These are phyloP conservation scores for Leptosphaerulina australis DNA, from an alignment of 2,329 filamentous ascomycete genomes.

Conservation along the genomic window DNA sequence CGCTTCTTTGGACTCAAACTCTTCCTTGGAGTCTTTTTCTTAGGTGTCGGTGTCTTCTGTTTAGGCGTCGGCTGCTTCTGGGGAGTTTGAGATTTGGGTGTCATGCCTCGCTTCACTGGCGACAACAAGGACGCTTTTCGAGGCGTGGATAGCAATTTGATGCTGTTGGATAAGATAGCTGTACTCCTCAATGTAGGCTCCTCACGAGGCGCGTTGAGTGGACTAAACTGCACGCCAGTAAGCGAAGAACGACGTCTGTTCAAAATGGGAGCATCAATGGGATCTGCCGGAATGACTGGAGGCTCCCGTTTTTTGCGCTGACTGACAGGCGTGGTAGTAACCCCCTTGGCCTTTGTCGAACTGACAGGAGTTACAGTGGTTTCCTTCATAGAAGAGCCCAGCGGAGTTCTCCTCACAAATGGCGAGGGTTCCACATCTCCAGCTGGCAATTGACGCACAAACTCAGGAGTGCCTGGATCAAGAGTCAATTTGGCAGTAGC, in stretches of 20 bases:
- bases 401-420: conserved; percentile 37
- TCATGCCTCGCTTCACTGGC: conserved; percentile 49
- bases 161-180: conserved; percentile 50
- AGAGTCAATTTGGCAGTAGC: conserved; percentile 33
- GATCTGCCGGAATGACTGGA: conserved; percentile 38
- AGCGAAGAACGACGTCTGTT: conserved; percentile 44
- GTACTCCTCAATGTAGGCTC: conserved; percentile 42
- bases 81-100: conserved; percentile 45
- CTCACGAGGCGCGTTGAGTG: conserved; percentile 35
- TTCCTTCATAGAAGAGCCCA: conserved; percentile 29
- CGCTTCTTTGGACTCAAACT: conserved; percentile 45
- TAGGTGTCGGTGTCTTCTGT: conserved; percentile 48
- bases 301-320: conserved; percentile 20
- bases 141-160: conserved; percentile 57
- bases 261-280: conserved; percentile 43
- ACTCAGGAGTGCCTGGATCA: conserved; percentile 39
- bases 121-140: conserved; percentile 54
- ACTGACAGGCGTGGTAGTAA: conserved; percentile 33
- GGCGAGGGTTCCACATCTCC: conserved; percentile 46
- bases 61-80: conserved; percentile 50
- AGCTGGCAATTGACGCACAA: conserved; percentile 33
- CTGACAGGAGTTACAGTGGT: conserved; percentile 35
- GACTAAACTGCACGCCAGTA: conserved; percentile 45
- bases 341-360: conserved; percentile 17
- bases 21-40: conserved; percentile 35